Percentiles rank a stretch among this genome's conserved stretches.
phyloP scores from a whole-genome alignment of 2,329 filamentous ascomycete genomes.

The Alternaria conjuncta region DNA sequence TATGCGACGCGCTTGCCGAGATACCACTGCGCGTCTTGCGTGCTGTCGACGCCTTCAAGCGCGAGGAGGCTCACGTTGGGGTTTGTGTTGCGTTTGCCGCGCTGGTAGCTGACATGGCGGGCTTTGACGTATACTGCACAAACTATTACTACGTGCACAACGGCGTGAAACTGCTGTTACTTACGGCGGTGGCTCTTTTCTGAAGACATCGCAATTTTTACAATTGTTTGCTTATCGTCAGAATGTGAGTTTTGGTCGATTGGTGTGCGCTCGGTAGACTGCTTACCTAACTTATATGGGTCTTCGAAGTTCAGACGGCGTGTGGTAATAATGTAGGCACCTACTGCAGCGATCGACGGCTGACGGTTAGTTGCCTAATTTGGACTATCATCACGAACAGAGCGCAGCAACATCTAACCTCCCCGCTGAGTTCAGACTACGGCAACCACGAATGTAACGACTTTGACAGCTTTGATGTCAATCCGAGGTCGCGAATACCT shows the following conservation, averaged over 20 bases:
- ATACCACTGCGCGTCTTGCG: slow-evolving; percentile 92
- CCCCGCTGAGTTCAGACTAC: neutral
- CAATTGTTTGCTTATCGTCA: neutral
- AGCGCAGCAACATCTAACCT: neutral
- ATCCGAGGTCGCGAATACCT: neutral
- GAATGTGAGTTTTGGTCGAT: slow-evolving; percentile 4
- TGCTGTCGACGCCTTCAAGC: slow-evolving; percentile 94
- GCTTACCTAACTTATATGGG: slow-evolving; percentile 8
- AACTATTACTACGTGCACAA: neutral
- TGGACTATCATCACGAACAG: neutral
- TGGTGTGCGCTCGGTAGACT: slow-evolving; percentile 13
- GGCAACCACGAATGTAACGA: neutral
- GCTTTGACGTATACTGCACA: slow-evolving; percentile 65
- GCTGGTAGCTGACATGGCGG: slow-evolving; percentile 96
- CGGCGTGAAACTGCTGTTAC: neutral
- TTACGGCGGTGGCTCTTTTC: slow-evolving; percentile 20
- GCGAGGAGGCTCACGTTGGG: slow-evolving; percentile 83
- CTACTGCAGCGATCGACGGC: neutral
- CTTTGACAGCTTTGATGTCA: neutral
- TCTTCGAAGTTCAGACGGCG: neutral
- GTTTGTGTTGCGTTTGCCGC: slow-evolving; percentile 66
- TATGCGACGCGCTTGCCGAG: slow-evolving; percentile 96
- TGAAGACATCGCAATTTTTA: slow-evolving; percentile 9
- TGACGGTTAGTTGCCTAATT: neutral
- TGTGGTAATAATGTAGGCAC: neutral